These are phyloP conservation scores for Cochlearia excelsa DNA, from an alignment of 345 rosid genomes.

Conservation along the genomic window DNA sequence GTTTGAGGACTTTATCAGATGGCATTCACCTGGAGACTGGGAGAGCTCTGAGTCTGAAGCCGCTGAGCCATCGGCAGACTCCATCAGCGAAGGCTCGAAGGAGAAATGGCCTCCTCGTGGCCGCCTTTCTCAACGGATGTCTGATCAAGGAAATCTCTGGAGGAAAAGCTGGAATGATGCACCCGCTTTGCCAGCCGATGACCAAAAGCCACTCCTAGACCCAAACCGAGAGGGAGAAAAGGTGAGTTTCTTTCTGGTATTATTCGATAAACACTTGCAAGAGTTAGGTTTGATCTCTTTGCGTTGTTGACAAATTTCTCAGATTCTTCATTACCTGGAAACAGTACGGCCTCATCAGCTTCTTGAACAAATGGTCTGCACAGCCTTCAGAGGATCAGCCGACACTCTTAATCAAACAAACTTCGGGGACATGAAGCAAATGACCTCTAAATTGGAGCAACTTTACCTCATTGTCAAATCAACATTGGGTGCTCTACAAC, in stretches of 20 bases:
- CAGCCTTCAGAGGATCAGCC: constrained; percentile 93
- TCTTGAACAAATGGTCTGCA: constrained; percentile 93
- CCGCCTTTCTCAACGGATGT: constrained; percentile 85
- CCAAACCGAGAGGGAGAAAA: constrained; percentile 93
- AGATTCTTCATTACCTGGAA: constrained; percentile 92
- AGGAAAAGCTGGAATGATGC: constrained; percentile 83
- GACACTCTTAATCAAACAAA: constrained; percentile 74
- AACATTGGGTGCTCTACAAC: constrained; percentile 57
- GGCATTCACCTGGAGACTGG: constrained; percentile 99
- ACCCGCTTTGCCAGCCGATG: constrained; percentile 68
- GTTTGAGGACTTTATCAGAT: constrained; percentile 94
- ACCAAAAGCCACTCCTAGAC: constrained; percentile 85
- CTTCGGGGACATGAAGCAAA: constrained; percentile 67
- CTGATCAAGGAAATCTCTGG: constrained; percentile 90
- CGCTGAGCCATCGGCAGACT: constrained; percentile 42
- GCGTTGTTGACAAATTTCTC: constrained; percentile 22
- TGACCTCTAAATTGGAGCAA: constrained; percentile 68
- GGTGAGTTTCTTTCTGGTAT: constrained; percentile 40
- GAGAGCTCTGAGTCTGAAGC: constrained; percentile 42
- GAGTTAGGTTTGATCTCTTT: constrained; percentile 16
- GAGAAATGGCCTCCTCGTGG: constrained; percentile 89
- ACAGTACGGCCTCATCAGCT: constrained; percentile 86
- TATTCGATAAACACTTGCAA: not conserved
- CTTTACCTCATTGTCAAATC: constrained; percentile 65
- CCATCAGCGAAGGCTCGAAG: constrained; percentile 33